These are phyloP conservation scores for Artomyces pyxidatus DNA, from an alignment of 768 basidiomycete genomes.

Conservation along the genomic window DNA sequence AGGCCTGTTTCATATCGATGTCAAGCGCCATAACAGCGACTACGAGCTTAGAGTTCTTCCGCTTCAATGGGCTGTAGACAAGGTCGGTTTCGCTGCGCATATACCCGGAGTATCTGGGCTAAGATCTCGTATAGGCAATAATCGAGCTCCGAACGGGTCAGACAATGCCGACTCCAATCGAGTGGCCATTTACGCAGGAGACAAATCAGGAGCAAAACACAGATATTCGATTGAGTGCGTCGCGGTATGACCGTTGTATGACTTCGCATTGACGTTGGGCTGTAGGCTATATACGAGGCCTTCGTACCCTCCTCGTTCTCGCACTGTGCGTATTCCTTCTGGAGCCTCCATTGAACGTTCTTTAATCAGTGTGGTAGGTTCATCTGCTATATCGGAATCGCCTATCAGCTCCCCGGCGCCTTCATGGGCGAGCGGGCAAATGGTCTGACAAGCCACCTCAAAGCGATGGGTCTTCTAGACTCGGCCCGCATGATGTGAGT, in stretches of 20 bases:
- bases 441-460: slow-evolving; percentile 62
- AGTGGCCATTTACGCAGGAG: slow-evolving; percentile 66
- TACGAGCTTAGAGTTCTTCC: slow-evolving; percentile 63
- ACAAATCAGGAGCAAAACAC: slow-evolving; percentile 58
- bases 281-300: slow-evolving; percentile 53
- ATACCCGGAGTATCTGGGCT: not conserved
- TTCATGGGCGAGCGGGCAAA: slow-evolving; percentile 59
- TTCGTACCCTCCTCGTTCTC: slow-evolving; percentile 54
- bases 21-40: slow-evolving; percentile 56
- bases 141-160: slow-evolving; percentile 59
- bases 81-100: slow-evolving; percentile 29
- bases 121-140: slow-evolving; percentile 43
- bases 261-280: too few relatives aligned
- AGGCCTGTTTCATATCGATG: slow-evolving; percentile 58
- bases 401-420: slow-evolving; percentile 71
- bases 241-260: too few relatives aligned
- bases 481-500: slow-evolving; percentile 55
- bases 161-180: slow-evolving; percentile 45
- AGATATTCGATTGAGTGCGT: slow-evolving; percentile 47
- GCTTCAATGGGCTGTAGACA: slow-evolving; percentile 70
- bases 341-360: not conserved
- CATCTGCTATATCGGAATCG: slow-evolving; percentile 62
- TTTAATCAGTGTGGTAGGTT: slow-evolving; percentile 39
- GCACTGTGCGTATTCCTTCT: slow-evolving; percentile 44
- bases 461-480: slow-evolving; percentile 72